Evolutionary conservation across 2,329 filamentous ascomycete genomes (phyloP).

Genomic region (Nannizziopsis arthrosporioides): DNA sequence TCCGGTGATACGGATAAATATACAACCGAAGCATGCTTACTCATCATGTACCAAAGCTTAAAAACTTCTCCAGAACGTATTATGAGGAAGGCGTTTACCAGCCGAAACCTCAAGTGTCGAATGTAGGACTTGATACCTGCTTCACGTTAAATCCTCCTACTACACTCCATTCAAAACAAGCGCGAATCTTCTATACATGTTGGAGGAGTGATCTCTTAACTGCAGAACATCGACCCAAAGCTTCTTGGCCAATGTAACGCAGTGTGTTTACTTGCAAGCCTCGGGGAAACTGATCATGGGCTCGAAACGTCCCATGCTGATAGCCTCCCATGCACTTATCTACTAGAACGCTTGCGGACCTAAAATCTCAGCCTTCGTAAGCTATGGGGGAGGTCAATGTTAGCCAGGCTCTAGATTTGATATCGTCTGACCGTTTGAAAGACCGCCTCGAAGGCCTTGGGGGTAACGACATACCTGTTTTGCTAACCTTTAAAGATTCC

Average conservation of each 20-base stretch:
- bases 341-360: not conserved
- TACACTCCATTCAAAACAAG: too few relatives aligned
- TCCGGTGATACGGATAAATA: not conserved
- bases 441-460: conserved; percentile 42
- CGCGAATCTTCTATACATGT: too few relatives aligned
- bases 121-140: too few relatives aligned
- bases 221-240: not conserved
- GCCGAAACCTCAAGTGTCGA: too few relatives aligned
- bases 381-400: conserved; percentile 36
- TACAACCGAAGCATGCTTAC: too few relatives aligned
- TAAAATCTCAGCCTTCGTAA: not conserved
- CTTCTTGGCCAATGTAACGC: not conserved
- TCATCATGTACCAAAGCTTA: too few relatives aligned
- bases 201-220: too few relatives aligned
- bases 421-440: conserved; percentile 34
- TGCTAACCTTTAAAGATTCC: not conserved
- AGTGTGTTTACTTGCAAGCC: not conserved
- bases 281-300: not conserved
- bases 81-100: too few relatives aligned
- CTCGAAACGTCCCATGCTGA: not conserved
- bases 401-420: conserved; percentile 31
- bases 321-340: not conserved
- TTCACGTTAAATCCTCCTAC: too few relatives aligned
- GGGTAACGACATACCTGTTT: conserved; percentile 22
- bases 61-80: too few relatives aligned